Conservation (phyloP, 2,329 filamentous ascomycete genomes). For the Fusarium subglutinans region DNA sequence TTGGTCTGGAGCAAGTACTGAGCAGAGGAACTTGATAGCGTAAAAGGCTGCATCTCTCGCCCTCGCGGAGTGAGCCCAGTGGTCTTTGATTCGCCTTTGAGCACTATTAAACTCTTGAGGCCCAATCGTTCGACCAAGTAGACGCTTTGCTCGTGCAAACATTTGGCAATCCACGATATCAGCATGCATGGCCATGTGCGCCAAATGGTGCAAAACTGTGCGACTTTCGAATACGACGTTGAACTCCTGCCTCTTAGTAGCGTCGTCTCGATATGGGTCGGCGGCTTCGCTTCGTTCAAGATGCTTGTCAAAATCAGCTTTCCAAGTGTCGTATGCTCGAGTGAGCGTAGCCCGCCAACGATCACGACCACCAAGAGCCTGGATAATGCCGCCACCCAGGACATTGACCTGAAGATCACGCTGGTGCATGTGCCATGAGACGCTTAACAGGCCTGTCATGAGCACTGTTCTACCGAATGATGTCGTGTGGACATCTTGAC, state of each 20-base stretch:
- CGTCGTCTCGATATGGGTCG: conserved; percentile 64
- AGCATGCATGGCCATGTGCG: conserved; percentile 97
- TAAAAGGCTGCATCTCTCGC: conserved; percentile 94
- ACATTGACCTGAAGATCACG: conserved; percentile 92
- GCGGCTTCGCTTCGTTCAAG: conserved; percentile 67
- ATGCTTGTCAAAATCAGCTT: conserved; percentile 86
- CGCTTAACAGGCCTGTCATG: conserved; percentile 92
- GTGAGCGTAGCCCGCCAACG: conserved; percentile 90
- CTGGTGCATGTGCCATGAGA: conserved; percentile 98
- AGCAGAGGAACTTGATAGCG: conserved; percentile 85
- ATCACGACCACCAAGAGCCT: conserved; percentile 84
- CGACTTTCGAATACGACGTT: conserved; percentile 82
- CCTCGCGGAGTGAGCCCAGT: conserved; percentile 88
- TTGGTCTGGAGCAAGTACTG: conserved; percentile 74
- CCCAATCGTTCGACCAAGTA: conserved; percentile 87
- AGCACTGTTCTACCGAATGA: conserved; percentile 92
- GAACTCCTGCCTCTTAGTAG: conserved; percentile 69
- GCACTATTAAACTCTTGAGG: conserved; percentile 82
- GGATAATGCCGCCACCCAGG: conserved; percentile 75
- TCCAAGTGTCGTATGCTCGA: conserved; percentile 93
- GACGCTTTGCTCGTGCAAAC: conserved; percentile 85
- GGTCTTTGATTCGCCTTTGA: conserved; percentile 83
- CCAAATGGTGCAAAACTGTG: conserved; percentile 89
- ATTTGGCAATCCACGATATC: conserved; percentile 98
- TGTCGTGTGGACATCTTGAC: conserved; percentile 88